These are phyloP conservation scores for Dactylellina leptospora DNA, from an alignment of 2,329 filamentous ascomycete genomes.

Conservation along the genomic window DNA sequence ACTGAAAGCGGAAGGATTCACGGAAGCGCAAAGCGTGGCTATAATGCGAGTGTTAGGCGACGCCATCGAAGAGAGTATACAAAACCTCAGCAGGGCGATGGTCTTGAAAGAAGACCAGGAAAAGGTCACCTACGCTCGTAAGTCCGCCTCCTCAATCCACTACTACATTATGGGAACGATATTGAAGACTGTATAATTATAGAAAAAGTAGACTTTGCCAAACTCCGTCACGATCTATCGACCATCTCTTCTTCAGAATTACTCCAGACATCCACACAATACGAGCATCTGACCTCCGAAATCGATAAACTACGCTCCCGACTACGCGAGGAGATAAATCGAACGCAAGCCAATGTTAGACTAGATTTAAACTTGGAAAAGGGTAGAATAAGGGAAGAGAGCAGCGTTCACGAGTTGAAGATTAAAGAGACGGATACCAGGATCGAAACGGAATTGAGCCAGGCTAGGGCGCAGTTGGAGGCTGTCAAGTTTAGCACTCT, in stretches of 20 bases:
- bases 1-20: conserved; percentile 89
- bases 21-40: conserved; percentile 92
- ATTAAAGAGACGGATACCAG: conserved; percentile 98
- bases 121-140: conserved; percentile 75
- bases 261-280: conserved; percentile 83
- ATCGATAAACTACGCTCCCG: conserved; percentile 90
- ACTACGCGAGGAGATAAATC: conserved; percentile 89
- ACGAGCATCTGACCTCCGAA: conserved; percentile 93
- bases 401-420: conserved; percentile 94
- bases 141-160: neutral
- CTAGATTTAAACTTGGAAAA: conserved; percentile 96
- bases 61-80: conserved; percentile 96
- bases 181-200: neutral
- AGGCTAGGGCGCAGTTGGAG: conserved; percentile 88
- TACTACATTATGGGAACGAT: neutral
- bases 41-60: conserved; percentile 98
- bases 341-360: conserved; percentile 90
- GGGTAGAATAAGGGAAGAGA: conserved; percentile 93
- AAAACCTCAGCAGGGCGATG: conserved; percentile 97
- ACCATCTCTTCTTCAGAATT: conserved; percentile 91
- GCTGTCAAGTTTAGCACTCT: conserved; percentile 97
- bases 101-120: conserved; percentile 92
- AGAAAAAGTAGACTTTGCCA: conserved; percentile 97
- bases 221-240: conserved; percentile 91
- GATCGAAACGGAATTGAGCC: conserved; percentile 96